phyloP scores from a whole-genome alignment of 2,329 filamentous ascomycete species.

The Didymella arachidicola region DNA sequence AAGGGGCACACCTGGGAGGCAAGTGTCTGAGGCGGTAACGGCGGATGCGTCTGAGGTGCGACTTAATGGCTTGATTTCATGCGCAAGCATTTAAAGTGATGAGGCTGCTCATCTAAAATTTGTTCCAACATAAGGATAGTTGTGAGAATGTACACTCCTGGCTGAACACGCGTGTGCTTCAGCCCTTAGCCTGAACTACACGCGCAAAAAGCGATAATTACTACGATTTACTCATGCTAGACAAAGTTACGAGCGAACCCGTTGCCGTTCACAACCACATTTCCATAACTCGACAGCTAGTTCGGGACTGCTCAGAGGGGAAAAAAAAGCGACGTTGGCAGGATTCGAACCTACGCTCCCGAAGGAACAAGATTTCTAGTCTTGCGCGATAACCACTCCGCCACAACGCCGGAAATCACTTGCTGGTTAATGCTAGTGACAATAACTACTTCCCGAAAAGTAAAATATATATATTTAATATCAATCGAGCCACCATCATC shows the following conservation, averaged over 20 bases:
- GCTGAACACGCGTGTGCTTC: too few species aligned
- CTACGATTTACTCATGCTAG: too few species aligned
- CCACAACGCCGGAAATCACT: conserved; percentile 43
- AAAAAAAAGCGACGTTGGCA: conserved; percentile 48
- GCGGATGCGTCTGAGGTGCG: neutral
- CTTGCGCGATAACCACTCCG: conserved; percentile 55
- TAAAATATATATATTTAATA: too few species aligned
- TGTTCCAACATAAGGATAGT: too few species aligned
- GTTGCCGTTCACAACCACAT: neutral
- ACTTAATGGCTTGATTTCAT: too few species aligned
- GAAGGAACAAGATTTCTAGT: conserved; percentile 55
- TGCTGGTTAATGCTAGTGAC: conserved; percentile 13
- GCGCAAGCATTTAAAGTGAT: too few species aligned
- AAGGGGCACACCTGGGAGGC: neutral
- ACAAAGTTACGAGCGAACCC: neutral
- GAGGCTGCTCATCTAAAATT: too few species aligned
- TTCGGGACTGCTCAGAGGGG: too few species aligned
- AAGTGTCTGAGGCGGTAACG: neutral
- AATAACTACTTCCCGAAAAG: neutral
- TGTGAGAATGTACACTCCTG: too few species aligned
- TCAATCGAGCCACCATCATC: too few species aligned
- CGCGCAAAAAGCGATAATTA: too few species aligned
- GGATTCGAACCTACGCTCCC: conserved; percentile 53
- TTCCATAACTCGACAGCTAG: neutral
- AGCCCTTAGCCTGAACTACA: too few species aligned